Percentiles rank a stretch among this genome's conserved stretches.
phyloP scores from a whole-genome alignment of 2,329 filamentous ascomycete genomes.

The Fusarium subglutinans region DNA sequence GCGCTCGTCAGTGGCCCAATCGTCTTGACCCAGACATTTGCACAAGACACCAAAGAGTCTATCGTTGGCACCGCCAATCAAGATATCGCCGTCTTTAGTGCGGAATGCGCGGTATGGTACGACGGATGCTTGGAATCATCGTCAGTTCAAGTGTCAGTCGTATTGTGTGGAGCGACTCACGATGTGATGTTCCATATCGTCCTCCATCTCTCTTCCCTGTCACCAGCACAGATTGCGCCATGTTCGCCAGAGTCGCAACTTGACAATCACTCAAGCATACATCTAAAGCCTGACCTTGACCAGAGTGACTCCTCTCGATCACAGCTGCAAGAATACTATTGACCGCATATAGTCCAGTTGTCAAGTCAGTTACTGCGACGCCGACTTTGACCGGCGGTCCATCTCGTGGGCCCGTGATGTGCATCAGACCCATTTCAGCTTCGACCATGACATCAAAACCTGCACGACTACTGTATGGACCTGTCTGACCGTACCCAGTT shows the following conservation, averaged over 20 bases:
- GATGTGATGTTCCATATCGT: conserved; percentile 94
- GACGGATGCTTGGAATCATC: conserved; percentile 74
- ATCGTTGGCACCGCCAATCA: conserved; percentile 76
- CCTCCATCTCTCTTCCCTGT: conserved; percentile 86
- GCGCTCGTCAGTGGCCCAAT: conserved; percentile 66
- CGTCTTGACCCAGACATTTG: conserved; percentile 62
- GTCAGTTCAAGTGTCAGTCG: fast-evolving
- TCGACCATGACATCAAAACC: conserved; percentile 99
- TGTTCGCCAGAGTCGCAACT: conserved; percentile 91
- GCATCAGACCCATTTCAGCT: conserved; percentile 96
- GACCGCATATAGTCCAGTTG: conserved; percentile 90
- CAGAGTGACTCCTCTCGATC: conserved; percentile 74
- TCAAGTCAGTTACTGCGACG: conserved; percentile 94
- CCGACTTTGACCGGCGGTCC: conserved; percentile 95
- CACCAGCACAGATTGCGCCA: conserved; percentile 89
- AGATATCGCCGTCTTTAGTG: conserved; percentile 72
- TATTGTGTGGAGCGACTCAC: conserved; percentile 54
- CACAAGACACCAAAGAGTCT: conserved; percentile 72
- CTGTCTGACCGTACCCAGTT: conserved; percentile 94
- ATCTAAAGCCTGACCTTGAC: conserved; percentile 89
- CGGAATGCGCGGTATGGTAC: conserved; percentile 90
- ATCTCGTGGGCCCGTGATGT: conserved; percentile 88
- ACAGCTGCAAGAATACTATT: conserved; percentile 94
- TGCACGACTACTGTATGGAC: conserved; percentile 83
- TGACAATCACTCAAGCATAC: conserved; percentile 91